Conservation (phyloP, 805 yeast genomes). For the Hemisphaericaspora nanyangensis region DNA sequence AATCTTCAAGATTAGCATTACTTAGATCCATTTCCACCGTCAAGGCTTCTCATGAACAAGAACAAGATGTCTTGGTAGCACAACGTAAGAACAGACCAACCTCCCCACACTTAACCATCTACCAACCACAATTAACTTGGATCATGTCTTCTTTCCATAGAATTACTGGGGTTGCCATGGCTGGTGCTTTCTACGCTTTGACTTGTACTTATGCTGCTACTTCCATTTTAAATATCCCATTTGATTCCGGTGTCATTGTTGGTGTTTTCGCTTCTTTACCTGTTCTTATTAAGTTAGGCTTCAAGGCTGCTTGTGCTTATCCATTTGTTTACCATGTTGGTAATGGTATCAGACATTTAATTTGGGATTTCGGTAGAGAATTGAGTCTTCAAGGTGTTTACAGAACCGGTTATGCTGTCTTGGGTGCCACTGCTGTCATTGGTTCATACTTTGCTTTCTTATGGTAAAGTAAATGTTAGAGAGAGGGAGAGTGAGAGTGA, state of each 20-base stretch:
- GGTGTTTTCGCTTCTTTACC: conserved; percentile 63
- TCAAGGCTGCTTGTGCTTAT: conserved; percentile 69
- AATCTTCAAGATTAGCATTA: conserved; percentile 6
- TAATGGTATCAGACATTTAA: conserved; percentile 88
- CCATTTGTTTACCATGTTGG: conserved; percentile 84
- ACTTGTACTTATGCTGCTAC: conserved; percentile 73
- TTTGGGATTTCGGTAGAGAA: conserved; percentile 88
- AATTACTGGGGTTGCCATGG: conserved; percentile 81
- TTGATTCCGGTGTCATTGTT: conserved; percentile 52
- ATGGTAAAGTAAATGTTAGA: too few species aligned
- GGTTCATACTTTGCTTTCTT: conserved; percentile 58
- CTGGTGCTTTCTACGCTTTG: conserved; percentile 72
- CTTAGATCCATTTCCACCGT: conserved; percentile 28
- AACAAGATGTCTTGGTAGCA: conserved; percentile 63
- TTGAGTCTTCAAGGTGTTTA: conserved; percentile 83
- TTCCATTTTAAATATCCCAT: conserved; percentile 52
- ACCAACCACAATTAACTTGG: conserved; percentile 89
- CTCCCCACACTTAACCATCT: conserved; percentile 87
- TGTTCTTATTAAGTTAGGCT: conserved; percentile 50
- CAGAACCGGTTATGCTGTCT: conserved; percentile 83
- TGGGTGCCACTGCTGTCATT: conserved; percentile 57
- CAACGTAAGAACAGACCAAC: conserved; percentile 88
- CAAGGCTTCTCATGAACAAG: conserved; percentile 56
- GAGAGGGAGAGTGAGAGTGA: background rate
- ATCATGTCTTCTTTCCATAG: conserved; percentile 79